Conservation (phyloP, 768 basidiomycete genomes). For the Agaricus sinodeliciosus region DNA sequence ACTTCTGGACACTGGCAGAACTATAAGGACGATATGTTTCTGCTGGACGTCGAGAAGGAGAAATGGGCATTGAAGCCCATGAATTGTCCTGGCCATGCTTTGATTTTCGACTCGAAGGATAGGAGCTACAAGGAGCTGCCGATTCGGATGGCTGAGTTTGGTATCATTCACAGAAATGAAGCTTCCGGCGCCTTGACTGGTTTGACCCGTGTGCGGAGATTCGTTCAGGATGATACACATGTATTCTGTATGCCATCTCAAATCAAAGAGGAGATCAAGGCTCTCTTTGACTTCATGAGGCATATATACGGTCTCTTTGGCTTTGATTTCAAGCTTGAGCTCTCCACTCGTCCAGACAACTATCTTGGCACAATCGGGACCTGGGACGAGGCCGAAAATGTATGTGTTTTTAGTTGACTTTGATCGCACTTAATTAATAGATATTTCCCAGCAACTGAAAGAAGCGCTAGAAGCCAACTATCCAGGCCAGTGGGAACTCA, state of each 20-base stretch:
- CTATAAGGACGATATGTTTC: slow-evolving; percentile 98
- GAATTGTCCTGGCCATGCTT: slow-evolving; percentile 97
- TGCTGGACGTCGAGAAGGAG: slow-evolving; percentile 92
- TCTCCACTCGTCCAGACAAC: slow-evolving; percentile 96
- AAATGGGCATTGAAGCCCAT: slow-evolving; percentile 95
- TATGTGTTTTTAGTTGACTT: slow-evolving; percentile 24
- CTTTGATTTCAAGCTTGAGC: slow-evolving; percentile 87
- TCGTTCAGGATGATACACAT: slow-evolving; percentile 98
- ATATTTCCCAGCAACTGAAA: slow-evolving; percentile 61
- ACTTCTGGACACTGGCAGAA: slow-evolving; percentile 98
- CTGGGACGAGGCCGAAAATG: slow-evolving; percentile 86
- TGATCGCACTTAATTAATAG: slow-evolving; percentile 2
- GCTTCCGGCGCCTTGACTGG: slow-evolving; percentile 93
- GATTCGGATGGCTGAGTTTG: slow-evolving; percentile 97
- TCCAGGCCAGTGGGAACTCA: slow-evolving; percentile 86
- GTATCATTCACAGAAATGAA: slow-evolving; percentile 95
- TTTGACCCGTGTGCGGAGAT: slow-evolving; percentile 86
- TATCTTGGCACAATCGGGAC: slow-evolving; percentile 83
- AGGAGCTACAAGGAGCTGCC: slow-evolving; percentile 94
- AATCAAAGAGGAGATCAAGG: slow-evolving; percentile 81
- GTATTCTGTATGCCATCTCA: slow-evolving; percentile 96
- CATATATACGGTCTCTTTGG: slow-evolving; percentile 92
- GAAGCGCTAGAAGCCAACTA: slow-evolving; percentile 80
- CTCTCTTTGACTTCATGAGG: slow-evolving; percentile 92
- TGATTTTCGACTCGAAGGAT: slow-evolving; percentile 93